Percentiles rank a stretch among this genome's conserved stretches.
Evolutionary conservation across 345 rosid genomes (phyloP).

Genomic region (Populus alba): DNA sequence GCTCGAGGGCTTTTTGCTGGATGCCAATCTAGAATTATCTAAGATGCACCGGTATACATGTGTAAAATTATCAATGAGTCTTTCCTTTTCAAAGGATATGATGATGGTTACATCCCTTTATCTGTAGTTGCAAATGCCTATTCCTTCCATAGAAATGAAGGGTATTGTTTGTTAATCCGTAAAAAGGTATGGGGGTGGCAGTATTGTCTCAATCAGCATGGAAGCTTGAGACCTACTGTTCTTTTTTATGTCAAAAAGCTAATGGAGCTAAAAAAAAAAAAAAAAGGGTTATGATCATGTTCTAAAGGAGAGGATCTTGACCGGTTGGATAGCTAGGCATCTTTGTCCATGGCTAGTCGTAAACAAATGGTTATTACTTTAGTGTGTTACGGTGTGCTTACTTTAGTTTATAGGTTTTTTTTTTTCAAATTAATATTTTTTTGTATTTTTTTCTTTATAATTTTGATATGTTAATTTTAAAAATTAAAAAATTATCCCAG

Average conservation of each 20-base stretch:
- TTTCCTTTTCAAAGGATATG: rapidly evolving
- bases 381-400: too few species aligned
- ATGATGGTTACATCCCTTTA: constrained; percentile 33
- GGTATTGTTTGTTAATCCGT: constrained; percentile 28
- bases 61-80: constrained; percentile 3
- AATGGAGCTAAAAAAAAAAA: constrained; percentile 5
- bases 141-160: constrained; percentile 8
- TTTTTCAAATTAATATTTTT: too few species aligned
- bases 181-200: constrained; percentile 39
- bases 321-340: constrained; percentile 17
- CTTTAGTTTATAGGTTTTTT: too few species aligned
- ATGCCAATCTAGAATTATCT: background rate
- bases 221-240: constrained; percentile 43
- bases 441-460: too few species aligned
- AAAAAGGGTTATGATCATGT: constrained; percentile 16
- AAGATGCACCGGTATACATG: constrained; percentile 10
- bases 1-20: too few species aligned
- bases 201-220: constrained; percentile 35
- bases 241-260: constrained; percentile 43
- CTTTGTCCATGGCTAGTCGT: constrained; percentile 21
- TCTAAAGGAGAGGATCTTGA: constrained; percentile 13
- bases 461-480: too few species aligned
- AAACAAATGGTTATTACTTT: constrained; percentile 12
- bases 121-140: background rate
- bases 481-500: too few species aligned